Conservation (phyloP, 2,329 filamentous ascomycete species). For the Sporothrix luriei region DNA sequence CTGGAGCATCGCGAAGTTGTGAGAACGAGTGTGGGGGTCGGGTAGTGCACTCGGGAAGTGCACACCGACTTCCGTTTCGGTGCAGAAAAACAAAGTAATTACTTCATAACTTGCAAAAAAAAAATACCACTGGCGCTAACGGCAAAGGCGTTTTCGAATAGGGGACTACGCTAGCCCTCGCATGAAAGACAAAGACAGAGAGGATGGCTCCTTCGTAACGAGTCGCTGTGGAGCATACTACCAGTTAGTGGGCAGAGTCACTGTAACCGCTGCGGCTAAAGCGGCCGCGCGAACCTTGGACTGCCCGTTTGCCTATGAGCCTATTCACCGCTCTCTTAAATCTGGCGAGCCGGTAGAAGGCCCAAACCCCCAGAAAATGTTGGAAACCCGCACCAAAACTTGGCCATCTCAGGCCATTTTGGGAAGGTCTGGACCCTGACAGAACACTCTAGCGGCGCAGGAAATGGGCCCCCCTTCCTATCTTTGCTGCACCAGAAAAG, state of each 20-base stretch:
- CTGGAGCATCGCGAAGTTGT: background rate
- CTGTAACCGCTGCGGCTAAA: background rate
- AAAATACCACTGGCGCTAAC: background rate
- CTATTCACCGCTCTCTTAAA: background rate
- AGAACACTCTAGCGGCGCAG: slow-evolving; percentile 32
- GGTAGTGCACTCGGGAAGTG: too few species aligned
- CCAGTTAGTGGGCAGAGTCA: slow-evolving; percentile 6
- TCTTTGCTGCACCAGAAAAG: background rate
- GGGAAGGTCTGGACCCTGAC: slow-evolving; percentile 33
- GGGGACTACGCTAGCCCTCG: slow-evolving; percentile 10
- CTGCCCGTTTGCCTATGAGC: background rate
- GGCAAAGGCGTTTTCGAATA: background rate
- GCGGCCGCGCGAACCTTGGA: background rate
- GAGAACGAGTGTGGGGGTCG: background rate
- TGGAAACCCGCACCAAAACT: slow-evolving; percentile 33
- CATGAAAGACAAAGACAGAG: background rate
- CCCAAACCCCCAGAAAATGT: slow-evolving; percentile 28
- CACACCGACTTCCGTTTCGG: background rate
- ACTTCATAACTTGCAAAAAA: too few species aligned
- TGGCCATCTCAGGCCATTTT: slow-evolving; percentile 34
- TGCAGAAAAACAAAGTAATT: background rate
- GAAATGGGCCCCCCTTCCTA: slow-evolving; percentile 17
- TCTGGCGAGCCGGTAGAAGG: too few species aligned
- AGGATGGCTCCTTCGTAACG: background rate
- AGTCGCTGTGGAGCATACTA: background rate